Conservation (phyloP, 2,329 filamentous ascomycete genomes). For the Stachybotrys chlorohalonatus region DNA sequence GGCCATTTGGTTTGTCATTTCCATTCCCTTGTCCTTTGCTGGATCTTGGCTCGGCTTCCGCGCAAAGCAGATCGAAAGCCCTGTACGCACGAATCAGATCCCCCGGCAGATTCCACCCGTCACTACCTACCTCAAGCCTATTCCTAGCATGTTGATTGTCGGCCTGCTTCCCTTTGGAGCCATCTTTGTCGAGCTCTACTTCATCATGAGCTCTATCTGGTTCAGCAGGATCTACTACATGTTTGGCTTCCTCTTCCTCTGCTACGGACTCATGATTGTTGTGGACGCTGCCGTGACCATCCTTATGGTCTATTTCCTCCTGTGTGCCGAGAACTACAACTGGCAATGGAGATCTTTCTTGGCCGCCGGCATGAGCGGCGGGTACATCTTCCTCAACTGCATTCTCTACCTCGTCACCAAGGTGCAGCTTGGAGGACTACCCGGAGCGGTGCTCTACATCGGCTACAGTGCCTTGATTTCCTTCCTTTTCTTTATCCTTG, state of each 20-base stretch:
- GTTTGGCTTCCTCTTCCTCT: slow-evolving; percentile 98
- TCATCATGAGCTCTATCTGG: slow-evolving; percentile 99
- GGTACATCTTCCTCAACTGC: slow-evolving; percentile 87
- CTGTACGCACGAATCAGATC: slow-evolving; percentile 94
- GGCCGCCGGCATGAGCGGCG: slow-evolving; percentile 80
- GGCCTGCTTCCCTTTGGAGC: slow-evolving; percentile 91
- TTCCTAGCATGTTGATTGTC: slow-evolving; percentile 86
- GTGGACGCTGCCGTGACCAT: slow-evolving; percentile 89
- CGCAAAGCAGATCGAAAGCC: slow-evolving; percentile 59
- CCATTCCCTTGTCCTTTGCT: slow-evolving; percentile 78
- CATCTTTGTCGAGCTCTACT: slow-evolving; percentile 97
- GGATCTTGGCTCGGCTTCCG: slow-evolving; percentile 94
- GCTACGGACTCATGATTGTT: slow-evolving; percentile 94
- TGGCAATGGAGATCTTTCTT: slow-evolving; percentile 98
- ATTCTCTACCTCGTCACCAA: slow-evolving; percentile 86
- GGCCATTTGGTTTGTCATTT: slow-evolving; percentile 94
- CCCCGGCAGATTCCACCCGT: slow-evolving; percentile 88
- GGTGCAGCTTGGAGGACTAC: slow-evolving; percentile 73
- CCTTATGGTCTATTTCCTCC: slow-evolving; percentile 89
- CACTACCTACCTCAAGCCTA: slow-evolving; percentile 71
- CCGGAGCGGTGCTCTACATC: slow-evolving; percentile 83
- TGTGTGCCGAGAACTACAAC: slow-evolving; percentile 95
- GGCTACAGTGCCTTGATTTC: slow-evolving; percentile 87
- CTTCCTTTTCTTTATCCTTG: slow-evolving; percentile 86
- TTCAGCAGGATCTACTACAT: slow-evolving; percentile 99